Percentiles rank a stretch among this genome's conserved stretches.
These are phyloP conservation scores for Vigna nakashimae DNA, from an alignment of 306 rosid genomes.

Conservation along the genomic window DNA sequence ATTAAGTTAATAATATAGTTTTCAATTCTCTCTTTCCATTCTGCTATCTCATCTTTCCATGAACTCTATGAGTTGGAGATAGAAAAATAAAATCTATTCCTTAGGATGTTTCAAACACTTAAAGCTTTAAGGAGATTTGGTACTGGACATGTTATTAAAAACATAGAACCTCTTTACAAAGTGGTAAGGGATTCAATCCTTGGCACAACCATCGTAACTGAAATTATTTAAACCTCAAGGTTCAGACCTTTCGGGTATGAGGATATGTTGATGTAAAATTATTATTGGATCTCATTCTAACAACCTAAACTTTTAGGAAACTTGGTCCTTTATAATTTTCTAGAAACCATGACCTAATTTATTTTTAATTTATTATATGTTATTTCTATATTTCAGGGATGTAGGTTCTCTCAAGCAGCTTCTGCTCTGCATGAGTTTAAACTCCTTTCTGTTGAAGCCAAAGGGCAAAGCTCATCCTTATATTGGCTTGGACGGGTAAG, in stretches of 20 bases:
- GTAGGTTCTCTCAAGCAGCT: constrained; percentile 93
- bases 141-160: constrained; percentile 1
- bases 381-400: constrained; percentile 66
- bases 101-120: neutral
- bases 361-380: constrained; percentile 36
- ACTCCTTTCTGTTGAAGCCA: constrained; percentile 67
- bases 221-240: neutral
- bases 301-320: constrained; percentile 12
- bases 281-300: constrained; percentile 24
- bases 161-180: neutral
- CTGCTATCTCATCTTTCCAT: too few species aligned
- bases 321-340: constrained; percentile 15
- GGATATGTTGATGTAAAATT: constrained; percentile 1
- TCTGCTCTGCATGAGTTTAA: constrained; percentile 89
- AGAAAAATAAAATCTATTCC: too few species aligned
- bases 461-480: constrained; percentile 64
- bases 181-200: constrained; percentile 4
- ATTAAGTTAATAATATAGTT: too few species aligned
- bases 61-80: too few species aligned
- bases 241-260: neutral
- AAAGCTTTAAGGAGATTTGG: constrained; percentile 3
- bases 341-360: constrained; percentile 34
- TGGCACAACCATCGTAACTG: constrained; percentile 1
- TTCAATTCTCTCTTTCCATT: too few species aligned
- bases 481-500: constrained; percentile 95